Percentiles rank a stretch among this genome's conserved stretches.
Conservation (phyloP, 208 protist species). For the Acanthamoeba sp. region DNA sequence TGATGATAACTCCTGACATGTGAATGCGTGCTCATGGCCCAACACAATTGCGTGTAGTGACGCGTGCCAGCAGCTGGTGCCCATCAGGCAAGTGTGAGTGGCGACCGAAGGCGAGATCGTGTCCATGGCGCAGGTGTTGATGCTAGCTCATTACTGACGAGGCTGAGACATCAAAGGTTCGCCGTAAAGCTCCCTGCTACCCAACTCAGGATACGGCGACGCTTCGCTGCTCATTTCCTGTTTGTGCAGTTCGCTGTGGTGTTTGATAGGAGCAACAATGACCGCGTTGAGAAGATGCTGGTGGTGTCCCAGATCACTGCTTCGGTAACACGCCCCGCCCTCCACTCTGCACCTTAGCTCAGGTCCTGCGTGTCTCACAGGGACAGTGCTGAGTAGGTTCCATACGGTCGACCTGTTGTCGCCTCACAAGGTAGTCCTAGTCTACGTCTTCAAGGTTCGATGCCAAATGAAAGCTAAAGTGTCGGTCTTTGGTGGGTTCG, state of each 20-base stretch:
- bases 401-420: not conserved
- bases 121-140: not conserved
- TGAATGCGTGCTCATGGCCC: not conserved
- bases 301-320: not conserved
- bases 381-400: not conserved
- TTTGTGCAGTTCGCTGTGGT: not conserved
- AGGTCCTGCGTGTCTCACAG: no score
- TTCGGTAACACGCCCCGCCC: no score
- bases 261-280: conserved; percentile 44
- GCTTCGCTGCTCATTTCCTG: not conserved
- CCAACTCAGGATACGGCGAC: no score
- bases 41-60: not conserved
- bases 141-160: not conserved
- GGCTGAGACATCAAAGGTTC: not conserved
- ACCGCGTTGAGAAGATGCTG: not conserved
- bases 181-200: not conserved
- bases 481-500: not conserved
- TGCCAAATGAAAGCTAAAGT: not conserved
- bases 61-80: not conserved
- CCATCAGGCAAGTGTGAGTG: conserved; percentile 2
- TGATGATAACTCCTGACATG: no score
- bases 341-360: not conserved
- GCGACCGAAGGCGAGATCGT: not conserved
- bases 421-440: not conserved
- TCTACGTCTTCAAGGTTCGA: conserved; percentile 45